These are phyloP conservation scores for Rhodotorula sp. DNA, from an alignment of 1,284 basidiomycete species.

Conservation along the genomic window DNA sequence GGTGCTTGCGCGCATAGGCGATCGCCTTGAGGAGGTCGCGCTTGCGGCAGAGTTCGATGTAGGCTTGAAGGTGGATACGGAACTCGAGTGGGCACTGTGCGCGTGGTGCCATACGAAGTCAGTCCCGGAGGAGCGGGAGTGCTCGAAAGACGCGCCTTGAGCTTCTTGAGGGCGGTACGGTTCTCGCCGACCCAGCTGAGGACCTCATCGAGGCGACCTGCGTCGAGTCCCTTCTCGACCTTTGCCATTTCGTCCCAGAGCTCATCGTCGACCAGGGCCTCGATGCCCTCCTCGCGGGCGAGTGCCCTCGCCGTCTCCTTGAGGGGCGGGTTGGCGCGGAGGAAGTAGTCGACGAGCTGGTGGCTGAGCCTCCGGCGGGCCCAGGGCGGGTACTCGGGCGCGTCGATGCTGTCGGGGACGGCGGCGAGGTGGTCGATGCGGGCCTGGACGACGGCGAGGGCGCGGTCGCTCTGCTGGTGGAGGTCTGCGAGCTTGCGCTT, in stretches of 20 bases:
- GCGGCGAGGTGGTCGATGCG: conserved; percentile 67
- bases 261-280: conserved; percentile 83
- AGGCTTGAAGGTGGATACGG: conserved; percentile 91
- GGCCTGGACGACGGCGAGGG: conserved; percentile 8
- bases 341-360: conserved; percentile 89
- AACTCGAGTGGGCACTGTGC: conserved; percentile 89
- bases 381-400: conserved; percentile 70
- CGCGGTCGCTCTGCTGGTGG: conserved; percentile 18
- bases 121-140: neutral
- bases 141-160: conserved; percentile 62
- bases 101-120: too few relatives aligned
- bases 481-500: conserved; percentile 70
- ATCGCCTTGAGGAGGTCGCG: conserved; percentile 76
- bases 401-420: conserved; percentile 62
- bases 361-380: conserved; percentile 76
- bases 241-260: conserved; percentile 64
- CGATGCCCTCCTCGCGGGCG: conserved; percentile 68
- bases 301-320: conserved; percentile 65
- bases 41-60: conserved; percentile 81
- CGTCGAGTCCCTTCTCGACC: conserved; percentile 75
- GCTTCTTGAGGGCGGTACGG: conserved; percentile 84
- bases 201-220: conserved; percentile 79
- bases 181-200: conserved; percentile 97
- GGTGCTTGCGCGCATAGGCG: conserved; percentile 76
- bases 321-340: conserved; percentile 66